phyloP scores from a whole-genome alignment of 1,139 yeast genomes.

The Nakaseomyces glabratus region DNA sequence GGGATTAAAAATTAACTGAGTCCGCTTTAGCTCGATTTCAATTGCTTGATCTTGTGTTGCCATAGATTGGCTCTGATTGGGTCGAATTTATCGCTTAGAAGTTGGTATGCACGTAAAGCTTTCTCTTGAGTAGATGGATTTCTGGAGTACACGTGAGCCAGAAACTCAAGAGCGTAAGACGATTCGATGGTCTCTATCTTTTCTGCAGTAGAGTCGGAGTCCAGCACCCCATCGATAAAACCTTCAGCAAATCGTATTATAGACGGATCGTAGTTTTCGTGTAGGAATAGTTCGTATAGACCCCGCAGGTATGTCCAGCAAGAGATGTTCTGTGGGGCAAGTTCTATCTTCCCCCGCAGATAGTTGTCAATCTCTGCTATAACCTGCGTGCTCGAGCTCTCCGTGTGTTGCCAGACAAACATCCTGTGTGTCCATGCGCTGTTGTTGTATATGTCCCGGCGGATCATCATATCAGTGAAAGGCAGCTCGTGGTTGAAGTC shows the following conservation, averaged over 20 bases:
- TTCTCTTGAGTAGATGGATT: slow-evolving; percentile 28
- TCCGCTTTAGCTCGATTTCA: slow-evolving; percentile 6
- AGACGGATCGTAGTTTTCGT: slow-evolving; percentile 27
- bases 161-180: slow-evolving; percentile 61
- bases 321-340: slow-evolving; percentile 78
- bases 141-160: slow-evolving; percentile 43
- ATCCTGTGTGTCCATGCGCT: slow-evolving; percentile 91
- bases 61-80: slow-evolving; percentile 65
- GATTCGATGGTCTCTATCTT: slow-evolving; percentile 30
- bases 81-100: slow-evolving; percentile 47
- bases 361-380: slow-evolving; percentile 10
- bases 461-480: slow-evolving; percentile 44
- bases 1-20: too few species aligned
- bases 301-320: slow-evolving; percentile 80
- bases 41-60: slow-evolving; percentile 30
- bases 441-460: slow-evolving; percentile 69
- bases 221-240: slow-evolving; percentile 33
- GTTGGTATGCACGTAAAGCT: slow-evolving; percentile 39
- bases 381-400: slow-evolving; percentile 4
- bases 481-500: slow-evolving; percentile 44
- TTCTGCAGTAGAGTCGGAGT: slow-evolving; percentile 15
- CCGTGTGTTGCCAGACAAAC: slow-evolving; percentile 36
- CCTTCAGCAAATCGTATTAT: slow-evolving; percentile 39
- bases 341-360: slow-evolving; percentile 18
- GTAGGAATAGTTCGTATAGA: slow-evolving; percentile 35